Evolutionary conservation across 2,329 filamentous ascomycete genomes (phyloP).

Genomic region (Alternaria burnsii): DNA sequence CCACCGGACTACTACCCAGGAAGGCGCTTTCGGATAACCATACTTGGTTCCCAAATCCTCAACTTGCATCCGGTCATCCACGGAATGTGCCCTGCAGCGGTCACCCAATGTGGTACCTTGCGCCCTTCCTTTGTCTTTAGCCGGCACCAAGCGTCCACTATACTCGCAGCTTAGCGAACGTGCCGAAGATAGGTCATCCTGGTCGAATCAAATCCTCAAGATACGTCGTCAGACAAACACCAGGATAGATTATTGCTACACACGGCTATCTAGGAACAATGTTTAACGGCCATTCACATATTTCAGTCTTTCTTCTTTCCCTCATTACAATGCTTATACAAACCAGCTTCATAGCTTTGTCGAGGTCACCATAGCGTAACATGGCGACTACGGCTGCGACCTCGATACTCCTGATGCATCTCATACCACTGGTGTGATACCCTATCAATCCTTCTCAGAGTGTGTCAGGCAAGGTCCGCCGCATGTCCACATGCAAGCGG

Average conservation of each 20-base stretch:
- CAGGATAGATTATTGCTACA: not conserved
- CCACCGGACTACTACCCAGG: not conserved
- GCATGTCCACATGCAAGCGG: too few relatives aligned
- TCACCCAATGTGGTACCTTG: constrained; percentile 8
- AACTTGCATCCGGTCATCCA: not conserved
- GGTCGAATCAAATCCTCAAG: not conserved
- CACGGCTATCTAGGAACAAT: not conserved
- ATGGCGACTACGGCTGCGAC: too few relatives aligned
- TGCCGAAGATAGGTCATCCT: not conserved
- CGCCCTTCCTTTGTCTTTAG: constrained; percentile 3
- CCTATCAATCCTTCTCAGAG: too few relatives aligned
- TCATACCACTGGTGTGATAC: too few relatives aligned
- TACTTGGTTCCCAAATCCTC: not conserved
- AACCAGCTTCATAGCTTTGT: too few relatives aligned
- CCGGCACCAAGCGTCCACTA: not conserved
- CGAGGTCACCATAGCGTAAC: too few relatives aligned
- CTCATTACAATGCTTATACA: too few relatives aligned
- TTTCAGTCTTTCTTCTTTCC: too few relatives aligned
- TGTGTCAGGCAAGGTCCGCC: too few relatives aligned
- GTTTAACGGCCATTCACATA: too few relatives aligned
- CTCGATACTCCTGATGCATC: too few relatives aligned
- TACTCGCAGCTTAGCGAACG: not conserved
- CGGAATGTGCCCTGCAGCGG: not conserved
- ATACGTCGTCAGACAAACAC: not conserved
- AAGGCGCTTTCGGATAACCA: not conserved